Conservation (phyloP, 305 asterid species). For the Withania somnifera region DNA sequence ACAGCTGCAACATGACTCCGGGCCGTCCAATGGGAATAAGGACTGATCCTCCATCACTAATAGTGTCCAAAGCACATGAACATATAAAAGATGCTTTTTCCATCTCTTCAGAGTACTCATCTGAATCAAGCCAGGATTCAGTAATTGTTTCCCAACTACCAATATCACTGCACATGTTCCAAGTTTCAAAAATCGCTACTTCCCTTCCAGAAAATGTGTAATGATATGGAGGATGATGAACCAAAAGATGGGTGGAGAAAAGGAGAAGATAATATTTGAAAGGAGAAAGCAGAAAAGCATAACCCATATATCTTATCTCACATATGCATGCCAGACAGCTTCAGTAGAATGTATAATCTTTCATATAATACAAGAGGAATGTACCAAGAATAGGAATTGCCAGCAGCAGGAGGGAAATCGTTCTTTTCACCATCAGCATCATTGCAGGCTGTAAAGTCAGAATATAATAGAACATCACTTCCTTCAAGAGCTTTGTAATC, state of each 20-base stretch:
- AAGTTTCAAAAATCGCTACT: not conserved
- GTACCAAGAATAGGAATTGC: constrained; percentile 34
- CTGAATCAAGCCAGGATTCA: constrained; percentile 14
- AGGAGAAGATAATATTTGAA: not conserved
- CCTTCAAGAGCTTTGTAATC: constrained; percentile 43
- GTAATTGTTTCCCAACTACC: constrained; percentile 22
- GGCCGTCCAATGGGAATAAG: constrained; percentile 70
- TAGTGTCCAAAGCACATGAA: constrained; percentile 53
- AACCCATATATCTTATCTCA: not conserved
- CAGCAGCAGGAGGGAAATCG: constrained; percentile 12
- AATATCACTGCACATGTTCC: constrained; percentile 22
- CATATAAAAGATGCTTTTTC: constrained; percentile 65
- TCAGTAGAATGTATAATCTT: not conserved
- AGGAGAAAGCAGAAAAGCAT: not conserved
- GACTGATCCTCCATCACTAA: constrained; percentile 66
- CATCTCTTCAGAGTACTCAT: constrained; percentile 49
- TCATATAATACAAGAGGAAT: not conserved
- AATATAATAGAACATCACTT: constrained; percentile 57
- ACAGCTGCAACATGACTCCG: constrained; percentile 58
- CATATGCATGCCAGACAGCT: not conserved
- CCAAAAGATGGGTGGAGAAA: not conserved
- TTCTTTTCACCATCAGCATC: constrained; percentile 18
- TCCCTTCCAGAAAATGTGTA: not conserved
- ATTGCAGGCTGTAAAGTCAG: constrained; percentile 43
- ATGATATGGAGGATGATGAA: not conserved